Conservation (phyloP, 2,329 filamentous ascomycete species). For the Plectosphaerella sp. region DNA sequence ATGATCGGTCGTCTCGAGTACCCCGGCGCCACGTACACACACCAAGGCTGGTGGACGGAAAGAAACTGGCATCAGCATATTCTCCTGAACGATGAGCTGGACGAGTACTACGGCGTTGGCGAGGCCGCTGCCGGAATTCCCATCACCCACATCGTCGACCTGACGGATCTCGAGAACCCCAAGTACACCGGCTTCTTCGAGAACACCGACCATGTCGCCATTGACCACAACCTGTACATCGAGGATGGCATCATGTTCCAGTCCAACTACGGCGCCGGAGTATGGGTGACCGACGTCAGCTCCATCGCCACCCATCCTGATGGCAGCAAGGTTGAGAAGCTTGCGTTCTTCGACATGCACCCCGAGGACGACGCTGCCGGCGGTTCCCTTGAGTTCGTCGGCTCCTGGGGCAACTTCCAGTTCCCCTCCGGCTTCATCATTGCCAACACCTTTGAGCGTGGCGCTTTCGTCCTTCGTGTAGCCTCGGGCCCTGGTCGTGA, state of each 20-base stretch:
- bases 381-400: constrained; percentile 29
- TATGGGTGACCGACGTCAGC: constrained; percentile 32
- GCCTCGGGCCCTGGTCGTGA: constrained; percentile 1
- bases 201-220: constrained; percentile 27
- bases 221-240: constrained; percentile 46
- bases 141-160: constrained; percentile 35
- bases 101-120: constrained; percentile 29
- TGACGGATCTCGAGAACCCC: constrained; percentile 24
- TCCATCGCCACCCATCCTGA: constrained; percentile 34
- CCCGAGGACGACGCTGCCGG: constrained; percentile 9
- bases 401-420: constrained; percentile 38
- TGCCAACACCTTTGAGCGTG: constrained; percentile 44
- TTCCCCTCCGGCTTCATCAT: constrained; percentile 34
- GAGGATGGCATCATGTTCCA: constrained; percentile 39
- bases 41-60: constrained; percentile 38
- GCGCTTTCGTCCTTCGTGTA: constrained; percentile 14
- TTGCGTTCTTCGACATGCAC: constrained; percentile 10
- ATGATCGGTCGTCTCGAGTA: constrained; percentile 43
- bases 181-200: constrained; percentile 30
- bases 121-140: constrained; percentile 28
- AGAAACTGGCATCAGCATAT: constrained; percentile 31
- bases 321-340: constrained; percentile 35
- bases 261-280: constrained; percentile 43
- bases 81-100: constrained; percentile 37
- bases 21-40: constrained; percentile 42